Evolutionary conservation across 2,329 filamentous ascomycete species (phyloP), one percentile per base, ranked within the genome.

Genomic region (Hymenoscyphus linearis): DNA sequence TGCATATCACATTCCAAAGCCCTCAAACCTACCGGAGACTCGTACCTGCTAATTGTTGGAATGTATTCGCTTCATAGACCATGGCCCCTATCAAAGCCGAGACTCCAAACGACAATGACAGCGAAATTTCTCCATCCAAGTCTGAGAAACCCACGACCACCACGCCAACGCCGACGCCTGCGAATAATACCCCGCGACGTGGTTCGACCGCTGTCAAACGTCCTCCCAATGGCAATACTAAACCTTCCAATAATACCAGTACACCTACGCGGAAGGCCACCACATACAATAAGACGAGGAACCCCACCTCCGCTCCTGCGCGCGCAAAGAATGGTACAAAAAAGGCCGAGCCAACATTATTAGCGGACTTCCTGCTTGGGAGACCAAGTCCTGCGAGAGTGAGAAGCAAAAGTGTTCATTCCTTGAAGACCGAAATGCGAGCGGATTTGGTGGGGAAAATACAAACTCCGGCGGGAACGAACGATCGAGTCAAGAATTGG

Each of bases 401-500:
- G 56, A 78, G 83, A 65, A 78, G 85, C 67, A 82, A 82, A 74
- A 84, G 82, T 68, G 74, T 85, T 67, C 82, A 89, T 74, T 75
- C 73, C 63, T 78, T 85, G 69, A 82, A 88, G 76, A 79, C 80
- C 36, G 74, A 82, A 71, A 70, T 79, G 75, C 70, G 78, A 75
- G 68, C 79, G 66, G 83, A 78, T 6, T 75, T 80, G n/a, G 83
- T 82, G 58, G 80, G 75, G 72, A 85, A 78, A 74, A 79, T 85
- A 67, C 86, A 78, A 75, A 83, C 78, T 70, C 89, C 85, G 0
- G 82, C 83, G 3, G 84, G 84, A n/a, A 89, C 96, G 55, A 84
- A 84, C 64, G 88, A 90, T 67, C 86, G 92, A 69, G 90, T 96
- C 58, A 88, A 87, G 68, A 83, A 87, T 75, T 96, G 92, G 92